Base-by-base conservation (phyloP, 768 basidiomycete species). In the Pilatotrama ljubarskyi region DNA sequence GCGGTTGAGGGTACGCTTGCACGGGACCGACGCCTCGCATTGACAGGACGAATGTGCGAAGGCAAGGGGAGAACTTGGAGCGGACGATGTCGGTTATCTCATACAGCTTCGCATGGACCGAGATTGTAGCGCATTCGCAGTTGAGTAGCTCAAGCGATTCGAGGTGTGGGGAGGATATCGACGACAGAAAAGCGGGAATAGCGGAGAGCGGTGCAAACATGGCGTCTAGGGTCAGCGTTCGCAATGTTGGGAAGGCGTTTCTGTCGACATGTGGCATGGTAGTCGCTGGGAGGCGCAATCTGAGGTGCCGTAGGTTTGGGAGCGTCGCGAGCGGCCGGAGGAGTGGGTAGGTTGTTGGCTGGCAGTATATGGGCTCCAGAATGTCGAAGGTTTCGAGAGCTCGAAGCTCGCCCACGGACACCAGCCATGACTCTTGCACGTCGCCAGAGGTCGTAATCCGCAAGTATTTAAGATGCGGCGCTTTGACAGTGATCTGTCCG, bases 181-280 rank as follows among this genome's bases (percentile, higher is more conserved):
- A n/a, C 6, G 51, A 47, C 15, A 62, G 50, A 20, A 62, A 52
- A 1, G 43, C 50, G 14, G 61, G n/a, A 17, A 53, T 22, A 5
- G 43, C n/a, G 37, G 4, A 29, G 18, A 62, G 40, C 3, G 41
- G 51, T 1, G 55, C 43, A 17, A 52, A 57, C 36, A 51, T 57
- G 14, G 61, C 55, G 37, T 62, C 61, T 13, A 62, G 55, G 11
- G 50, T 62, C 1, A 62, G 55, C 11, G 55, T 47, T n/a, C 40
- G 43, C 9, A 62, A 44, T 2, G 61, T 29, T 14, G 61, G 50
- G 37, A 62, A 62, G 7, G 50, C 44, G 26, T 22, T 26, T 6
- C 18, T 0, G 1, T 5, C 32, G 11, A 36, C 4, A 18, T 9
- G 15, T 2, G 51, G 36, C 26, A 26, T 22, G 32, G 8, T 9